Evolutionary conservation across 257 asterid species (phyloP), one percentile per base, ranked within the genome.

Genomic region (Nicotiana undulata): DNA sequence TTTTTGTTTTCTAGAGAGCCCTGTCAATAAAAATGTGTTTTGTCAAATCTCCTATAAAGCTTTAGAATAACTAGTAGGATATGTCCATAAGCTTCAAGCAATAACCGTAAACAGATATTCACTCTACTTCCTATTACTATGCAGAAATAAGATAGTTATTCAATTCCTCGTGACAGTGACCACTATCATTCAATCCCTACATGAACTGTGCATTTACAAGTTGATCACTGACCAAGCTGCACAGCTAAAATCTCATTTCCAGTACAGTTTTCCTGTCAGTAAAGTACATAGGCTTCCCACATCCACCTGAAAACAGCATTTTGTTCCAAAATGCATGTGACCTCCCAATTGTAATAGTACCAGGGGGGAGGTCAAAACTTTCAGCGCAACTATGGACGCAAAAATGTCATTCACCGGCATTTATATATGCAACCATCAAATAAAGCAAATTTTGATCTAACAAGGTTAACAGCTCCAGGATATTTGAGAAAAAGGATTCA

Each of bases 1-100:
- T 92, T 90, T 84, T 94, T 94, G 86, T 88, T 82, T 81, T 90
- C 92, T 22, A 91, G 92, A 56, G 93, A 85, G 75, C 83, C 93
- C 99, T 96, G 95, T 88, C 81, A 89, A 67, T 77, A 70, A 52
- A 75, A 56, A 44, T 5, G 55, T 82, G 81, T 29, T 63, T 56
- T n/a, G 66, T 81, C 67, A 59, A 29, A 77, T 37, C 7, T 80
- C 59, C 29, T 72, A 72, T 44, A 59, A 76, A 29, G 44, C n/a
- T 8, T 15, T 53, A 16, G 17, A 67, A 65, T 80, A 82, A 77
- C 40, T 75, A 46, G 34, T 20, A 70, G 34, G 34, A 70, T 44
- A 70, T 49, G 32, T n/a, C 52, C 16, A 70, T 44, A 70, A 40
- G 77, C 77, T 20, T 72, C 78, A 72, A 24, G 40, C 8, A 24